A percentile compares a stretch with the other conserved stretches of the same genome.
phyloP scores from a whole-genome alignment of 495 filamentous ascomycete genomes.

The Neurospora sublineolata region DNA sequence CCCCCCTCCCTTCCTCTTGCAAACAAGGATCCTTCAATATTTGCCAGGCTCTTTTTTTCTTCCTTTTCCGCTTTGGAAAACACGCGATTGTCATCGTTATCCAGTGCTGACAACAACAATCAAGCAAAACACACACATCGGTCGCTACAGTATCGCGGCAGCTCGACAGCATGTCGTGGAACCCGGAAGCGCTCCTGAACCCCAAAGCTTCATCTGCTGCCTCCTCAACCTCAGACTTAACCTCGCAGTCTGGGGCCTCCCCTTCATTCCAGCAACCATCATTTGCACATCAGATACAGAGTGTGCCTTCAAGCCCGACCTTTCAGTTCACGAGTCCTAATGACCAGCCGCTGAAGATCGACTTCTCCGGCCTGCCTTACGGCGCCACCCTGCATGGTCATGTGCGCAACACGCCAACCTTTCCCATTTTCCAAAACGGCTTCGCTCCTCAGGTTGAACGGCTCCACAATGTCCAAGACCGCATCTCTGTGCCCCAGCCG shows the following conservation, averaged over 20 bases:
- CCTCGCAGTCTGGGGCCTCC: slow-evolving; percentile 7
- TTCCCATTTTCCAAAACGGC: slow-evolving; percentile 20
- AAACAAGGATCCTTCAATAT: background rate
- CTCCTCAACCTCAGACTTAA: slow-evolving; percentile 1
- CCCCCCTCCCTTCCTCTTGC: background rate
- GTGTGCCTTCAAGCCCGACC: slow-evolving; percentile 3
- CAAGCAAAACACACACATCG: background rate
- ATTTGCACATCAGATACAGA: slow-evolving; percentile 1
- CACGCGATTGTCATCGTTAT: background rate
- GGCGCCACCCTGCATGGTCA: background rate
- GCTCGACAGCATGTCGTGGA: slow-evolving; percentile 17
- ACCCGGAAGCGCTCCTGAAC: slow-evolving; percentile 16
- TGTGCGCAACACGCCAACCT: slow-evolving; percentile 4
- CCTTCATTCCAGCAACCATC: slow-evolving; percentile 1
- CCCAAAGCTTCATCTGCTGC: slow-evolving; percentile 10
- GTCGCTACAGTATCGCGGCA: slow-evolving; percentile 1
- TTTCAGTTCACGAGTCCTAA: slow-evolving; percentile 36
- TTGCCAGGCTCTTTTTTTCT: background rate
- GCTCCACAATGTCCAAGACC: slow-evolving; percentile 59
- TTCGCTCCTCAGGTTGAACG: slow-evolving; percentile 48
- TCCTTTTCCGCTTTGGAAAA: background rate
- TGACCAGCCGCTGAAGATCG: slow-evolving; percentile 5
- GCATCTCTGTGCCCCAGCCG: slow-evolving; percentile 42
- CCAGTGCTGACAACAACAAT: background rate
- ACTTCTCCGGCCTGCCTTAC: slow-evolving; percentile 11